These are phyloP conservation scores for Aspergillus eucalypticola DNA, from an alignment of 2,329 filamentous ascomycete species.

Conservation along the genomic window DNA sequence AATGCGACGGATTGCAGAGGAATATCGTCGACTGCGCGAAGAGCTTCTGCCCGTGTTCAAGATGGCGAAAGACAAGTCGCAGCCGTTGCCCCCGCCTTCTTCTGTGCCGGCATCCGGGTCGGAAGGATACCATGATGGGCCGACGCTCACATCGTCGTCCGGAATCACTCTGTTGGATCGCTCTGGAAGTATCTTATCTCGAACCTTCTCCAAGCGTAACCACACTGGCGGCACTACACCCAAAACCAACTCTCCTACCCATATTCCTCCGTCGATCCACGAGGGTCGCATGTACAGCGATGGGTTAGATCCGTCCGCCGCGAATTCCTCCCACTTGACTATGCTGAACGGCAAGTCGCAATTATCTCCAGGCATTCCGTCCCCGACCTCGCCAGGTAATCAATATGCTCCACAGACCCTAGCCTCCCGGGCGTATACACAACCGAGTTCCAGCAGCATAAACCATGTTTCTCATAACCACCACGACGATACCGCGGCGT, in stretches of 20 bases:
- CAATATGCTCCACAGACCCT: constrained; percentile 45
- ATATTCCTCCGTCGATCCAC: constrained; percentile 65
- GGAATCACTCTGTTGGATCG: constrained; percentile 38
- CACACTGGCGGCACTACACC: constrained; percentile 67
- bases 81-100: constrained; percentile 71
- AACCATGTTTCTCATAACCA: constrained; percentile 41
- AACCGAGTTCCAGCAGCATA: constrained; percentile 30
- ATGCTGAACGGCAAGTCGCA: constrained; percentile 65
- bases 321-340: constrained; percentile 69
- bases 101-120: constrained; percentile 21
- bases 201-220: constrained; percentile 75
- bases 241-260: constrained; percentile 75
- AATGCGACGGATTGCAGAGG: constrained; percentile 77
- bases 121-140: constrained; percentile 33
- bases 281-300: constrained; percentile 62
- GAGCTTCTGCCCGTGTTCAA: constrained; percentile 89
- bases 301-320: constrained; percentile 66
- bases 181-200: constrained; percentile 60
- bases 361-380: constrained; percentile 50
- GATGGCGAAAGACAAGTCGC: constrained; percentile 85
- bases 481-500: constrained; percentile 36
- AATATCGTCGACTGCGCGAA: constrained; percentile 84
- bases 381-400: constrained; percentile 46
- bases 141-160: constrained; percentile 42
- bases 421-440: constrained; percentile 46